Conservation (phyloP, 495 filamentous ascomycete species). For the Xylaria intraflava region DNA sequence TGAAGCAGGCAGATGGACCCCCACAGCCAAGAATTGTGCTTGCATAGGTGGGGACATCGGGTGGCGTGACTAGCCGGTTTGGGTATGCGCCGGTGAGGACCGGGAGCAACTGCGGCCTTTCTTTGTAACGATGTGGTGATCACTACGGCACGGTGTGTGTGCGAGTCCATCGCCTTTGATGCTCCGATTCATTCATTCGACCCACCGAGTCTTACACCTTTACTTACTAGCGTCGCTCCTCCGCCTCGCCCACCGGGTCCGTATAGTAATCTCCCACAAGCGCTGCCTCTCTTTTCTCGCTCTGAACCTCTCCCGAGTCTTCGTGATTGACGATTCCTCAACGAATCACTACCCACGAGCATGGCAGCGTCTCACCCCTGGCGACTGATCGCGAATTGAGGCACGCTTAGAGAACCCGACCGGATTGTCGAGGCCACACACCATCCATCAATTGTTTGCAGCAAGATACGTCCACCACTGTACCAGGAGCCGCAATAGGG, state of each 20-base stretch:
- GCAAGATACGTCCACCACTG: no score
- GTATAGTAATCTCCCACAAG: not conserved
- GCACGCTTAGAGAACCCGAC: not conserved
- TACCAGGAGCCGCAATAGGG: not conserved
- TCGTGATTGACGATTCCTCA: not conserved
- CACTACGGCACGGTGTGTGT: no score
- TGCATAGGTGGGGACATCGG: not conserved
- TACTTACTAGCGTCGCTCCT: not conserved
- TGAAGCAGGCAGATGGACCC: not conserved
- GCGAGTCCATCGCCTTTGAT: not conserved
- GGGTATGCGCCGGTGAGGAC: constrained; percentile 1
- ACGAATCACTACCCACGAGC: not conserved
- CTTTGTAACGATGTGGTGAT: constrained; percentile 4
- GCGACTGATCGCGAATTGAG: not conserved
- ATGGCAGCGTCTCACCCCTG: not conserved
- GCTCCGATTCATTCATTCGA: constrained; percentile 10
- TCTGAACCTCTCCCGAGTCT: not conserved
- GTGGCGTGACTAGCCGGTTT: not conserved
- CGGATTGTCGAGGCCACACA: not conserved
- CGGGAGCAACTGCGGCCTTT: constrained; percentile 5
- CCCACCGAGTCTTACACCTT: constrained; percentile 7
- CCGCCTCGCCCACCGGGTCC: not conserved
- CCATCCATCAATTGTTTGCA: not conserved
- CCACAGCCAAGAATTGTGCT: constrained; percentile 3
- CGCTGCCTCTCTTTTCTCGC: constrained; percentile 1